phyloP scores from a whole-genome alignment of 495 filamentous ascomycete species.

The Durotheca rogersii region DNA sequence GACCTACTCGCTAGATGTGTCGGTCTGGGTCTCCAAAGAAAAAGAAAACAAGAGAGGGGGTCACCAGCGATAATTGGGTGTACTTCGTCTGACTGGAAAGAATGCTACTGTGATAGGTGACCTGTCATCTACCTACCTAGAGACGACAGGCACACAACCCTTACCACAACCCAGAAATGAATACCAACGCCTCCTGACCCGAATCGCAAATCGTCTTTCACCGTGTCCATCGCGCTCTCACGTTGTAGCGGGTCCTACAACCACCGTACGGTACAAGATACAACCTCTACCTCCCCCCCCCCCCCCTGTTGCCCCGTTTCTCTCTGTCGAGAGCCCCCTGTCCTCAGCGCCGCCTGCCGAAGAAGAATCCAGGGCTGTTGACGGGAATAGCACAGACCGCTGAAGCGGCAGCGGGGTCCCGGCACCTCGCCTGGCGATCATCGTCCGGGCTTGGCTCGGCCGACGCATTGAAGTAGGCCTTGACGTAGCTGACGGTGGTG shows the following conservation, averaged over 20 bases:
- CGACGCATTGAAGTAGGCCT: conserved; percentile 77
- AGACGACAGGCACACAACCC: neutral
- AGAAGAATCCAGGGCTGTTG: conserved; percentile 58
- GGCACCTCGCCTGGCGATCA: conserved; percentile 53
- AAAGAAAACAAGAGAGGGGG: too few relatives aligned
- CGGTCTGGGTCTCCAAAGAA: neutral
- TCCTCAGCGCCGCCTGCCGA: conserved; percentile 53
- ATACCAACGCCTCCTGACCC: neutral
- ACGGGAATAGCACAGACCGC: conserved; percentile 63
- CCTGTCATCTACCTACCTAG: neutral
- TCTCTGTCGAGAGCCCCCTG: conserved; percentile 55
- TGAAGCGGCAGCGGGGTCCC: conserved; percentile 36
- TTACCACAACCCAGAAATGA: neutral
- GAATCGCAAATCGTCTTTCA: conserved; percentile 12
- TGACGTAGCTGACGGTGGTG: conserved; percentile 63
- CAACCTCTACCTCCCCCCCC: conserved; percentile 9
- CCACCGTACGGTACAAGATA: too few relatives aligned
- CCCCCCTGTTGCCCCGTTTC: conserved; percentile 26
- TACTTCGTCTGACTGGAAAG: neutral
- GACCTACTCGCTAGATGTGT: too few relatives aligned
- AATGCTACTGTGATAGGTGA: neutral
- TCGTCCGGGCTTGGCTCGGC: conserved; percentile 38
- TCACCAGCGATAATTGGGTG: neutral
- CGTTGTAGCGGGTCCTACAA: too few relatives aligned
- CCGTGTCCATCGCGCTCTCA: too few relatives aligned